Base-by-base conservation (phyloP, 192 early-diverging fungal species). In the Umbelopsis isabellina region DNA sequence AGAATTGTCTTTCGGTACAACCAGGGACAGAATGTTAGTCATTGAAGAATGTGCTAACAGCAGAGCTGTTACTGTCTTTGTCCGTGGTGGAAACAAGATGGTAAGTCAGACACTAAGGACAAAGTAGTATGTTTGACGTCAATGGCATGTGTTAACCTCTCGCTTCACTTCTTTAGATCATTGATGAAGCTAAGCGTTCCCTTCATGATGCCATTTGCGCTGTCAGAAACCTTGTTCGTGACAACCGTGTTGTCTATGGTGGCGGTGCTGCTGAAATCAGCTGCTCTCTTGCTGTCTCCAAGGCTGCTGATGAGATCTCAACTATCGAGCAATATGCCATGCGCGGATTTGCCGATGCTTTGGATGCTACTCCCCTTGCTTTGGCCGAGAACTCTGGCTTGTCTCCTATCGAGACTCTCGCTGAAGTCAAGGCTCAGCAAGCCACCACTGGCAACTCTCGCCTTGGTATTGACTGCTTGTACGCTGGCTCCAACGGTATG, bases 41-140 rank as follows among this genome's bases (percentile, higher is more conserved):
- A 98, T 99, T 82, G 98, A 99, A n/a, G 91, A 99, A 78, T 99
- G 98, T 70, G 95, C 98, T 82, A 99, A 99, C 86, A 91, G 94
- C 25, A 91, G 96, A 71, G 97, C 97, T 12, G 96, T 99, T 21
- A 99, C 97, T 21, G 86, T 98, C 46, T 95, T 99, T 82, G 93
- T 96, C 51, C 91, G 97, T 67, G 97, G 97, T 69, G 97, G 96
- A 73, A 99, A 98, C 88, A 98, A 99, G 87, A 97, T 98, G 97
- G 87, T 88, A 76, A 66, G 58, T 37, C 27, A 30, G 27, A 30
- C 1, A 30, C 1, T 3, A 30, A 30, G 16, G 15, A 25, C 20
- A 13, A 16, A 15, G 27, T 9, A 25, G 7, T 27, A 53, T 55
- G 20, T 49, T 46, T 72, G 51, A 18, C 3, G 48, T 46, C 22